Percentiles rank a stretch among this genome's conserved stretches.
Evolutionary conservation across 805 yeast species (phyloP).

Genomic region (Teunomyces funiuensis): DNA sequence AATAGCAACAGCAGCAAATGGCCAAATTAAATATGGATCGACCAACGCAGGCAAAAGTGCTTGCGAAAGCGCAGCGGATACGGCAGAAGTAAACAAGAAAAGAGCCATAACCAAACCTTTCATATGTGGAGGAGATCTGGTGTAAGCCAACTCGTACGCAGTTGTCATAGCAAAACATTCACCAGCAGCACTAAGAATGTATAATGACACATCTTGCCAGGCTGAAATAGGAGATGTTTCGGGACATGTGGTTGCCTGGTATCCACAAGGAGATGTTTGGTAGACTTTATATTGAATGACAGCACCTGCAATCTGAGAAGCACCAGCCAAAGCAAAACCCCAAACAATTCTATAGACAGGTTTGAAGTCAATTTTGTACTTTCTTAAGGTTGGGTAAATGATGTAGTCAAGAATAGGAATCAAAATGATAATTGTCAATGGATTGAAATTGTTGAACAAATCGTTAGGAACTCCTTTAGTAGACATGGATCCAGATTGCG

Average conservation of each 20-base stretch:
- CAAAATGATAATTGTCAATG: conserved; percentile 51
- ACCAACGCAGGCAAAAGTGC: conserved; percentile 39
- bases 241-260: conserved; percentile 41
- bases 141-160: conserved; percentile 55
- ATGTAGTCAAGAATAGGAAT: conserved; percentile 50
- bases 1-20: conserved; percentile 39
- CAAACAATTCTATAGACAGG: conserved; percentile 46
- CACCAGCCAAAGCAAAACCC: conserved; percentile 49
- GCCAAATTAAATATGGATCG: conserved; percentile 45
- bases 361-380: conserved; percentile 37
- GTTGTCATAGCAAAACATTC: conserved; percentile 54
- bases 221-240: conserved; percentile 29
- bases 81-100: conserved; percentile 43
- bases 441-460: conserved; percentile 54
- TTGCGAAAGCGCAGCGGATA: conserved; percentile 48
- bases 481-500: conserved; percentile 56
- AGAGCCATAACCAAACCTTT: conserved; percentile 51
- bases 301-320: conserved; percentile 51
- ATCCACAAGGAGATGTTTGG: conserved; percentile 52
- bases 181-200: conserved; percentile 48
- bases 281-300: conserved; percentile 50
- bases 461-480: conserved; percentile 56
- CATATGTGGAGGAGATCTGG: conserved; percentile 50
- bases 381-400: conserved; percentile 50
- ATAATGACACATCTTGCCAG: conserved; percentile 29